A percentile compares a stretch with the other conserved stretches of the same genome.
Evolutionary conservation across 495 filamentous ascomycete species (phyloP).

Genomic region (Rostrohypoxylon terebratum): DNA sequence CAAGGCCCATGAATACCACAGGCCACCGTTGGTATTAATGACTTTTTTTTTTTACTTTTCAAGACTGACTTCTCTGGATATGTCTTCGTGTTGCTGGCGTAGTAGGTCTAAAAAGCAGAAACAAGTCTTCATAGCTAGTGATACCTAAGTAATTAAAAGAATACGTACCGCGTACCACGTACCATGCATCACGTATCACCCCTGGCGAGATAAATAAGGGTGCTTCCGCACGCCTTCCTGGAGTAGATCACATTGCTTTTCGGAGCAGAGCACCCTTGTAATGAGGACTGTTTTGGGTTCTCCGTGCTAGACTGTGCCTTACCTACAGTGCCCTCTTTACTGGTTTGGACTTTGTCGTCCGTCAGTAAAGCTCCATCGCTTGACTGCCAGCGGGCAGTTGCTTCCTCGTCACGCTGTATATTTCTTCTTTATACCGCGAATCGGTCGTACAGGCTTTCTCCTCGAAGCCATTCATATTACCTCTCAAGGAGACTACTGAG

Average conservation of each 20-base stretch:
- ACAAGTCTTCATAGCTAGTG: neutral
- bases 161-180: neutral
- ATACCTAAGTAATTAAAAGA: neutral
- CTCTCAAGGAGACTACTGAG: slow-evolving; percentile 2
- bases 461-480: slow-evolving; percentile 10
- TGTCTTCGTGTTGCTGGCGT: neutral
- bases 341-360: slow-evolving; percentile 35
- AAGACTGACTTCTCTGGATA: neutral
- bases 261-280: slow-evolving; percentile 37
- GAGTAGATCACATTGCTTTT: slow-evolving; percentile 31
- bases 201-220: slow-evolving; percentile 36
- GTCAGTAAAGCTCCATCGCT: slow-evolving; percentile 40
- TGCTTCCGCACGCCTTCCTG: slow-evolving; percentile 34
- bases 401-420: neutral
- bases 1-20: slow-evolving; percentile 34
- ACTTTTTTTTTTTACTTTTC: neutral
- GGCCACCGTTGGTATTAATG: slow-evolving; percentile 21
- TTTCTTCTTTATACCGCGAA: slow-evolving; percentile 5
- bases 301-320: slow-evolving; percentile 15
- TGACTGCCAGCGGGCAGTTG: slow-evolving; percentile 43
- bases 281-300: slow-evolving; percentile 26
- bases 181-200: neutral
- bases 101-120: neutral
- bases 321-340: slow-evolving; percentile 3
- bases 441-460: slow-evolving; percentile 13